These are phyloP conservation scores for Hippophae gyantsensis DNA, from an alignment of 306 rosid species.

Conservation along the genomic window DNA sequence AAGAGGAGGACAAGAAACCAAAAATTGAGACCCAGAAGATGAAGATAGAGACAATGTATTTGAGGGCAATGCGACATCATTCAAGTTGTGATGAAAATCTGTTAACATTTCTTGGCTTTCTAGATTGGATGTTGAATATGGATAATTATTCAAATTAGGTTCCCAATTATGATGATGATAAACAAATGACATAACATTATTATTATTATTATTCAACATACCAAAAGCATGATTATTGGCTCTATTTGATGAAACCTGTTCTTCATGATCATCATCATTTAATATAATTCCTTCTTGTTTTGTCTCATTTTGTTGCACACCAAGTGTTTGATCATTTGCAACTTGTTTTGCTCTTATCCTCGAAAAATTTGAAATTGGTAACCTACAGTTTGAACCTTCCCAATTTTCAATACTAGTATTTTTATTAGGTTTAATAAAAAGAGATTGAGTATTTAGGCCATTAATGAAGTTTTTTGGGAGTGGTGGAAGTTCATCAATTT, in stretches of 20 bases:
- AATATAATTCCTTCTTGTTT: too few relatives aligned
- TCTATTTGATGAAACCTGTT: too few relatives aligned
- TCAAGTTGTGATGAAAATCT: conserved; percentile 28
- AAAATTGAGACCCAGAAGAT: conserved; percentile 41
- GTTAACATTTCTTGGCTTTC: conserved; percentile 29
- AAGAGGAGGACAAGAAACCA: conserved; percentile 21
- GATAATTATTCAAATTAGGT: conserved; percentile 15
- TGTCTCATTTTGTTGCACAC: conserved; percentile 16
- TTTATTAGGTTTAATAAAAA: conserved; percentile 1
- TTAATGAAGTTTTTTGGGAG: conserved; percentile 40
- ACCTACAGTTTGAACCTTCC: conserved; percentile 18
- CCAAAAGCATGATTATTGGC: not conserved
- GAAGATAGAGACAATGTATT: conserved; percentile 29
- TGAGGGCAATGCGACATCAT: conserved; percentile 45
- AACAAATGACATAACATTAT: conserved; percentile 9
- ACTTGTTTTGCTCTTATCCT: conserved; percentile 33
- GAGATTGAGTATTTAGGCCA: conserved; percentile 19
- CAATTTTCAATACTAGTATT: conserved; percentile 20
- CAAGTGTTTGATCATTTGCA: conserved; percentile 18
- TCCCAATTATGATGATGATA: conserved; percentile 20
- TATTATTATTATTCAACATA: conserved; percentile 12
- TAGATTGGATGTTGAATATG: conserved; percentile 10
- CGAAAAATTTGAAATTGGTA: conserved; percentile 18
- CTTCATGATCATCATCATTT: too few relatives aligned
- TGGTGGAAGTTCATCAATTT: conserved; percentile 88